Conservation (phyloP, 148 eudicot species). For the Pharnaceum exiguum region DNA sequence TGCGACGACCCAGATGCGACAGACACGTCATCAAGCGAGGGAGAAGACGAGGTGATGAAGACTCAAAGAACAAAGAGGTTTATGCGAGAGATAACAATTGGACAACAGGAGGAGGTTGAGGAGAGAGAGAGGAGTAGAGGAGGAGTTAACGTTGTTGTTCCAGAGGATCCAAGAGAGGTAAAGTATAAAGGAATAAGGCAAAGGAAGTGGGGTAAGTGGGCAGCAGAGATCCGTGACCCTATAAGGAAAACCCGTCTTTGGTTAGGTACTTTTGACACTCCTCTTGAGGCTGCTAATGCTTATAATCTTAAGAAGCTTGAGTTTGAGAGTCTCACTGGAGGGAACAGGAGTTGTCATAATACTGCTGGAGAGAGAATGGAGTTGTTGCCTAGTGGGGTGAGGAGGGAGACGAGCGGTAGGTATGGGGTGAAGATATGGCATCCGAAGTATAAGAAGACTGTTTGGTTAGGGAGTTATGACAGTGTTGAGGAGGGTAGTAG, state of each 20-base stretch:
- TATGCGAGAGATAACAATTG: constrained; percentile 17
- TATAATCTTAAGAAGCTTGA: constrained; percentile 28
- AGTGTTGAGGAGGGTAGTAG: constrained; percentile 10
- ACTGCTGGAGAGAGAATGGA: constrained; percentile 10
- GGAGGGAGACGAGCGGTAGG: constrained; percentile 3
- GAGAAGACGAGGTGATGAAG: background rate
- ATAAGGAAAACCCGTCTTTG: constrained; percentile 22
- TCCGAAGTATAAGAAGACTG: constrained; percentile 8
- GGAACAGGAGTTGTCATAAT: too few species aligned
- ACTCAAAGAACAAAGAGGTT: constrained; percentile 17
- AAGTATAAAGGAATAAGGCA: constrained; percentile 24
- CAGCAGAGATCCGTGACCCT: constrained; percentile 34
- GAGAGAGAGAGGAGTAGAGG: too few species aligned
- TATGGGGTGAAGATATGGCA: constrained; percentile 20
- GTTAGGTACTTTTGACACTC: constrained; percentile 38
- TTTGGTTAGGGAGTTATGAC: constrained; percentile 12
- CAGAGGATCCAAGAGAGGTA: constrained; percentile 1
- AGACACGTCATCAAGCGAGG: constrained; percentile 51
- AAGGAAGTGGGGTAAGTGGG: constrained; percentile 35
- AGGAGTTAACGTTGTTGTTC: background rate
- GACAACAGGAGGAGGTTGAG: constrained; percentile 3
- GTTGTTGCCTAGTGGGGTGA: constrained; percentile 13
- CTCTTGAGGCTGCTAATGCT: constrained; percentile 32
- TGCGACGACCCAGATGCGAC: constrained; percentile 58
- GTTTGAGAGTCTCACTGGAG: too few species aligned